phyloP scores from a whole-genome alignment of 23 red algal species.

The Cyanidiococcus yangmingshanensis region DNA sequence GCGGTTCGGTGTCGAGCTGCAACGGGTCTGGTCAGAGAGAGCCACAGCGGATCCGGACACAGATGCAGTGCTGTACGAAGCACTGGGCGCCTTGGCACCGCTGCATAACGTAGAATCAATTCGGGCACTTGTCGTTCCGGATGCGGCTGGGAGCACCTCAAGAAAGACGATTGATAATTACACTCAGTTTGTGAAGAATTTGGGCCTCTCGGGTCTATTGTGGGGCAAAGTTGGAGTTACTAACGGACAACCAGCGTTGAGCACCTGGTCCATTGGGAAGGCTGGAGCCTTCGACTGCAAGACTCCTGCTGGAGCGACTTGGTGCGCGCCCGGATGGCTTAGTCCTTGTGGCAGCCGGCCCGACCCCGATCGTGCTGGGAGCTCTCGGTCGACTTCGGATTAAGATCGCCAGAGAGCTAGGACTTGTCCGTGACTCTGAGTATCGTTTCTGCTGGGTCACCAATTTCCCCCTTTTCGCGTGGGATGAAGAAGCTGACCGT shows the following conservation, averaged over 20 bases:
- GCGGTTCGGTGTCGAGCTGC: conserved; percentile 84
- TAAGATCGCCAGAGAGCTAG: conserved; percentile 48
- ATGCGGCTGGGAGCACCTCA: conserved; percentile 36
- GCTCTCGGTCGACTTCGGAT: conserved; percentile 74
- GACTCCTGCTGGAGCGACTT: conserved; percentile 22
- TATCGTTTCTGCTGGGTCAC: conserved; percentile 79
- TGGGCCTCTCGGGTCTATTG: conserved; percentile 70
- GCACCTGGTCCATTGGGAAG: conserved; percentile 59
- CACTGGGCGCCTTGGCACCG: conserved; percentile 11
- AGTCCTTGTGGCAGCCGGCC: conserved; percentile 63
- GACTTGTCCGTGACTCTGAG: conserved; percentile 23
- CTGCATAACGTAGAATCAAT: conserved; percentile 30
- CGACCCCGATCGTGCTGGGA: conserved; percentile 40
- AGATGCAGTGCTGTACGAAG: neutral
- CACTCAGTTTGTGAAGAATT: conserved; percentile 54
- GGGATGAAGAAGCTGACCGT: conserved; percentile 33
- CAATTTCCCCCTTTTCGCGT: conserved; percentile 87
- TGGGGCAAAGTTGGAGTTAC: conserved; percentile 63
- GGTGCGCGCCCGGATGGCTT: conserved; percentile 48
- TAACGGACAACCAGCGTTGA: neutral
- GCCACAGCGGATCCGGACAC: neutral
- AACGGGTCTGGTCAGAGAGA: conserved; percentile 23
- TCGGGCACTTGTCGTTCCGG: conserved; percentile 53
- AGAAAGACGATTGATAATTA: conserved; percentile 83
- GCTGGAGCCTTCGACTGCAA: conserved; percentile 8